Base-by-base conservation (phyloP, 805 yeast species). In the Metschnikowia peoriensis region DNA sequence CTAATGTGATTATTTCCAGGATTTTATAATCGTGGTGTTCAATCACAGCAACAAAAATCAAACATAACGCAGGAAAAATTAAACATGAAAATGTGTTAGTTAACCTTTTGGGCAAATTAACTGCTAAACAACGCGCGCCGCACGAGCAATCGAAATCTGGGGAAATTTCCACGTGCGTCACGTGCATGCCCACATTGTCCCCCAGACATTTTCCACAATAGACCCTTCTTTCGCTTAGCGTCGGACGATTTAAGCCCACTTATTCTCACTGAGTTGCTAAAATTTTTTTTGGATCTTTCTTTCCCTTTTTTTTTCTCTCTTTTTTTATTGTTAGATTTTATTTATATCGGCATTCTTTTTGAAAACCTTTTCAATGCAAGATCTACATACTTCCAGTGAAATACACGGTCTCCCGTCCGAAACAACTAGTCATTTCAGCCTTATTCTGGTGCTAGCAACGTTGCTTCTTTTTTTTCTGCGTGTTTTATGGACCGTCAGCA, bases 401-500 rank as follows among this genome's bases (percentile, higher is more conserved):
- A 17, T 22, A 8, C 7, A 10, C 22, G 42, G 42, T 17, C 14
- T 28, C 41, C 28, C 35, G 16, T 5, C 28, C 15, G 43, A 29
- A 16, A 38, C n/a, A 15, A 11, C 51, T 28, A n/a, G 39, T 28
- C 43, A 38, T 3, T 48, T 43, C 41, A 48, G 44, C 28, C 43
- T 28, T 35, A 9, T 48, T 14, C 48, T 39, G 48, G 35, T 49
- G 28, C 44, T 49, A 35, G 34, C 49, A 28, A 35, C 50, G 14
- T n/a, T 15, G 9, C 7, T 48, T n/a, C 14, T 42, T 60, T 60
- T 60, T 41, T 35, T 54, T 34, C 62, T 62, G 59, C 59, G 66
- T 61, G n/a, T 63, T 12, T 46, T 61, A 41, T 58, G 58, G 47
- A 52, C 52, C 41, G 35, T 56, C 28, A 48, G 64, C 47, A 62